Percentiles rank a stretch among this genome's conserved stretches.
Conservation (phyloP, 2,329 filamentous ascomycete genomes). For the Pseudofabraea citricarpa region DNA sequence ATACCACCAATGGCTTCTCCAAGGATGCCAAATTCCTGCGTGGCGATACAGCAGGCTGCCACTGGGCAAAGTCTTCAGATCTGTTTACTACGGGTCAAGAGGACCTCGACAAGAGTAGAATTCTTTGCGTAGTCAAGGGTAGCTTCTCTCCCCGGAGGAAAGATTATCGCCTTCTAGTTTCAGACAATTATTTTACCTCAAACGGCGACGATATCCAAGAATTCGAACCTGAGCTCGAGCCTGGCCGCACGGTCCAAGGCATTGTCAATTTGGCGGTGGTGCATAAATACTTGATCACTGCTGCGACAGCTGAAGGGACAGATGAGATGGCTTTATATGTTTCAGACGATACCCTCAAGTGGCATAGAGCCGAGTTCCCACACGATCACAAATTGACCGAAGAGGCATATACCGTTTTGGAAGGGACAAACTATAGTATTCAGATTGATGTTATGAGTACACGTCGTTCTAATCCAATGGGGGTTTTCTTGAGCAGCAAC, state of each 20-base stretch:
- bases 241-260: constrained; percentile 69
- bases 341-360: constrained; percentile 74
- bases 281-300: constrained; percentile 82
- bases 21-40: constrained; percentile 59
- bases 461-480: constrained; percentile 65
- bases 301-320: constrained; percentile 72
- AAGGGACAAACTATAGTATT: constrained; percentile 96
- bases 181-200: constrained; percentile 76
- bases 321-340: constrained; percentile 91
- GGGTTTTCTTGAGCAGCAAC: constrained; percentile 89
- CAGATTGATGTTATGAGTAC: constrained; percentile 87
- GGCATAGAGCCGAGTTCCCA: constrained; percentile 90
- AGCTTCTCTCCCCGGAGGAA: constrained; percentile 64
- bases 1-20: constrained; percentile 84
- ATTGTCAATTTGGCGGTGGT: constrained; percentile 78
- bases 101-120: constrained; percentile 62
- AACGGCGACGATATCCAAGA: constrained; percentile 47
- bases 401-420: constrained; percentile 86
- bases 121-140: constrained; percentile 77
- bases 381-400: constrained; percentile 75
- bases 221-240: constrained; percentile 73
- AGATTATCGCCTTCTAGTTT: constrained; percentile 74
- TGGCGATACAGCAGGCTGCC: constrained; percentile 68
- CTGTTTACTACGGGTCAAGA: constrained; percentile 67
- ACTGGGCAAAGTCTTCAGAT: constrained; percentile 78